These are phyloP conservation scores for Microbotryomycetes sp. DNA, from an alignment of 1,284 basidiomycete species.

Conservation along the genomic window DNA sequence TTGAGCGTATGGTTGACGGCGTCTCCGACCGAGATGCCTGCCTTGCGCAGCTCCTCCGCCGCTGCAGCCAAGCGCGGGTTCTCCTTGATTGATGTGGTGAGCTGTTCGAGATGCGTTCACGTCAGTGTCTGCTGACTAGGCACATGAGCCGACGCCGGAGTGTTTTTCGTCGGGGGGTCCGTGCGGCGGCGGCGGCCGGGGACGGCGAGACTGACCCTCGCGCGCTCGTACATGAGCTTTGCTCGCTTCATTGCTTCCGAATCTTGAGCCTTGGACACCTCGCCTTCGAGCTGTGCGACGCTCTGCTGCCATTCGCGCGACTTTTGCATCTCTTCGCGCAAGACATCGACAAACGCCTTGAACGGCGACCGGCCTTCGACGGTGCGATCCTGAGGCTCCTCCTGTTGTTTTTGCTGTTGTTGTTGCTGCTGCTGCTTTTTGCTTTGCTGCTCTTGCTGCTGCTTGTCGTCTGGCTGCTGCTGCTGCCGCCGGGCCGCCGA, in stretches of 20 bases:
- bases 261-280: conserved; percentile 94
- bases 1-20: conserved; percentile 84
- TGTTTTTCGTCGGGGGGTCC: neutral
- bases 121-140: neutral
- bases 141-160: neutral
- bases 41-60: conserved; percentile 79
- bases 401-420: conserved; percentile 18
- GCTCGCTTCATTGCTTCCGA: conserved; percentile 93
- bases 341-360: conserved; percentile 88
- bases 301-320: conserved; percentile 92
- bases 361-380: conserved; percentile 61
- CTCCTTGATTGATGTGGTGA: conserved; percentile 90
- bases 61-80: conserved; percentile 86
- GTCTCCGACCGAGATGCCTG: conserved; percentile 86
- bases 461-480: neutral
- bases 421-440: conserved; percentile 15
- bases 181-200: neutral
- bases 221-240: conserved; percentile 82
- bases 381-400: conserved; percentile 26
- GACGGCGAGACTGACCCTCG: conserved; percentile 54
- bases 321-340: conserved; percentile 86
- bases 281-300: conserved; percentile 92
- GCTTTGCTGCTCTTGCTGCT: neutral
- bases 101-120: conserved; percentile 44
- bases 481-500: neutral